These are phyloP conservation scores for Fusarium nanum DNA, from an alignment of 2,329 filamentous ascomycete genomes.

Conservation along the genomic window DNA sequence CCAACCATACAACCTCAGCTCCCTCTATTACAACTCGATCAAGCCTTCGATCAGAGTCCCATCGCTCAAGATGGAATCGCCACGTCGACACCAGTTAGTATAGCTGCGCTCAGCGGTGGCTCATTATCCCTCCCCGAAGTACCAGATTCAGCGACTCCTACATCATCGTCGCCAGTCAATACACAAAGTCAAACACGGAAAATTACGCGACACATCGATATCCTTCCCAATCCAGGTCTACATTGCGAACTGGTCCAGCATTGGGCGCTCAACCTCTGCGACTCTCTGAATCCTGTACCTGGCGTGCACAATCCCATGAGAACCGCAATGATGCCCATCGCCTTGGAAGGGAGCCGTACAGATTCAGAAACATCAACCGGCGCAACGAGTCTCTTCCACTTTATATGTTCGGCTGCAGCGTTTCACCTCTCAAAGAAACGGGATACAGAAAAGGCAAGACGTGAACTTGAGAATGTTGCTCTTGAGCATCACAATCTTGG, in stretches of 20 bases:
- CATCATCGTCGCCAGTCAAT: not conserved
- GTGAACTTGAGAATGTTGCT: conserved; percentile 38
- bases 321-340: conserved; percentile 43
- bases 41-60: not conserved
- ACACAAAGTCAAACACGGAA: not conserved
- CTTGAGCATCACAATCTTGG: conserved; percentile 44
- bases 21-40: not conserved
- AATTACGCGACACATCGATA: conserved; percentile 32
- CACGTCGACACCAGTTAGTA: conserved; percentile 1
- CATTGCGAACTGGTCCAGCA: conserved; percentile 42
- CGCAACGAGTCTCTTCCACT: conserved; percentile 39
- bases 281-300: conserved; percentile 39
- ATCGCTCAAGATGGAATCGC: not conserved
- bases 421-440: conserved; percentile 39
- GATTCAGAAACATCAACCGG: conserved; percentile 38
- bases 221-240: conserved; percentile 32
- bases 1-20: not conserved
- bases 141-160: not conserved
- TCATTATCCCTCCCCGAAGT: not conserved
- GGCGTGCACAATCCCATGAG: conserved; percentile 39
- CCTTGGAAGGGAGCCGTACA: conserved; percentile 39
- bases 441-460: conserved; percentile 14
- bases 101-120: not conserved
- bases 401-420: conserved; percentile 43
- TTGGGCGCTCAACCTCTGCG: conserved; percentile 42